Evolutionary conservation across 148 eudicot genomes (phyloP), one percentile per base, ranked within the genome.

Genomic region (Linanthus parryae): DNA sequence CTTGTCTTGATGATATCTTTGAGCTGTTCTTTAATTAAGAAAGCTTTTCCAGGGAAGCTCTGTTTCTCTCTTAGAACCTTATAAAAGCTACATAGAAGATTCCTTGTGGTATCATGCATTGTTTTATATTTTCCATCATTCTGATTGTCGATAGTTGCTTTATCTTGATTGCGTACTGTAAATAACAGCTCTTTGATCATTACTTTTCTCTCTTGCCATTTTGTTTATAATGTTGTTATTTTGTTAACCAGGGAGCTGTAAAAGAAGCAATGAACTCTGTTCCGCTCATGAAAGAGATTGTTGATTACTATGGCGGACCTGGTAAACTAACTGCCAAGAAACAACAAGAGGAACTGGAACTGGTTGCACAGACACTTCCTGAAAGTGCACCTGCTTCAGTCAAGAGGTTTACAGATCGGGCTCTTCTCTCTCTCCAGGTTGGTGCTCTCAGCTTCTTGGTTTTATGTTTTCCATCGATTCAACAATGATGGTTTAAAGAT

Each of bases 371-470:
- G 67, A 79, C 88, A 34, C 75, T 81, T 66, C 98, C 98, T 36
- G 71, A 73, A 30, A 71, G 73, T 42, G 77, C 66, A 27, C 96
- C 84, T 43, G 55, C 73, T 56, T 74, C 94, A 28, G 83, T 87
- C 23, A 82, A 72, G 61, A 68, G 76, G 12, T 92, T 81, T 65
- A 73, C 94, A 7, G 72, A 84, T n/a, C 81, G 80, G 41, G 99
- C 94, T 65, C 66, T 87, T 67, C 85, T 81, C 20, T 81, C 96
- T 27, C 86, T 92, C 27, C 91, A 92, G 99, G 99, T 87, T 67
- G 38, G 71, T 57, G 46, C 46, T 51, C 49, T 51, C 23, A n/a
- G 28, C 26, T 31, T 54, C 11, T 5, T 21, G 7, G 19, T 49
- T 29, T 31, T 30, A 19, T 49, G 7, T 19, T 19, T n/a, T n/a